Evolutionary conservation across 768 basidiomycete genomes (phyloP), one percentile per base, ranked within the genome.

Genomic region (Macrolepiota albuminosa): DNA sequence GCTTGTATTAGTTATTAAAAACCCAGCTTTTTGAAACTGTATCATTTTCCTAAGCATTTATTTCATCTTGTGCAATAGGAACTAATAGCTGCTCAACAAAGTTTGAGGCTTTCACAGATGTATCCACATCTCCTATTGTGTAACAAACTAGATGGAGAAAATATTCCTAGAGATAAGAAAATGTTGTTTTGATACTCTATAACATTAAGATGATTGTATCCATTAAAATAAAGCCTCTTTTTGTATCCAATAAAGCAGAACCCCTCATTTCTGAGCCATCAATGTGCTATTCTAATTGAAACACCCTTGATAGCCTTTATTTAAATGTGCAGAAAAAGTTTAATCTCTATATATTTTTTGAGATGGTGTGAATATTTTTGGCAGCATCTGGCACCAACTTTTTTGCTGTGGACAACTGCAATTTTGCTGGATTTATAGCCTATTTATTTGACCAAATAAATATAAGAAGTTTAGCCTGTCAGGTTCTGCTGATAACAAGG

Each of bases 41-140:
- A 77, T 78, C 70, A 64, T 79, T 69, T 50, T 74, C 68, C 54
- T 81, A 76, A 1, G 69, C 69, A 2, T 73, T 77, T 72, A 76
- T 78, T 58, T 79, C 72, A 61, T 75, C 78, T 57, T 73, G 78
- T 34, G 64, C 68, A 46, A 63, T 60, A 18, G 69, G 64, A 52
- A 75, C 74, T 45, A 72, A 48, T 4, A 55, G 64, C 10, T 56
- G 61, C 57, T 71, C 69, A 13, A 62, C 69, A 64, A 46, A 63
- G 56, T 67, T 67, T 29, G 9, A 8, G 16, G 10, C 42, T 16
- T 52, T 54, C 39, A 67, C 53, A 54, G 59, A 43, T 13, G 54
- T 42, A 3, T 62, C 60, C 5, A 21, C 21, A 21, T 21, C 21
- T 21, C 21, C 21, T 21, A 21, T 1, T 21, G 21, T 21, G 21